Percentiles rank a stretch among this genome's conserved stretches.
Conservation (phyloP, 2,329 filamentous ascomycete species). For the Acrodontium crateriforme region DNA sequence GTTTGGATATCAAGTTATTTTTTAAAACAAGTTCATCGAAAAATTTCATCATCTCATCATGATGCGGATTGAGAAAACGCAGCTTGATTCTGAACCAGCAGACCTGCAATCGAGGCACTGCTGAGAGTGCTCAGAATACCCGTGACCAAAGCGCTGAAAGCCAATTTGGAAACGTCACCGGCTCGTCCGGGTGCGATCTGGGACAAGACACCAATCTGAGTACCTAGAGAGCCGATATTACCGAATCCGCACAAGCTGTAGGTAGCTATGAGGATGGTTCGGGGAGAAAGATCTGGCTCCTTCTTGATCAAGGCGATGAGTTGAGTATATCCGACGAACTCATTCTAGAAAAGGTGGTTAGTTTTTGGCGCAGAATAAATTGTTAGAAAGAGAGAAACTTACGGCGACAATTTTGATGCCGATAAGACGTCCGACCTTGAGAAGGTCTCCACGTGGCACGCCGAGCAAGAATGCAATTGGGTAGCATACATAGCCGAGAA, state of each 20-base stretch:
- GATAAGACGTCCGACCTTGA: slow-evolving; percentile 64
- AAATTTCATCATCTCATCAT: too few relatives aligned
- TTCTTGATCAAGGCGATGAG: too few relatives aligned
- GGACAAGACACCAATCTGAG: slow-evolving; percentile 75
- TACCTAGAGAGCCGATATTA: slow-evolving; percentile 77
- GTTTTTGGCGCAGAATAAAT: slow-evolving; percentile 2
- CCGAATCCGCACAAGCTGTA: slow-evolving; percentile 66
- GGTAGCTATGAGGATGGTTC: slow-evolving; percentile 68
- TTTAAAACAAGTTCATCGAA: too few relatives aligned
- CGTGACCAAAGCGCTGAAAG: slow-evolving; percentile 61
- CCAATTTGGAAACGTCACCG: slow-evolving; percentile 62
- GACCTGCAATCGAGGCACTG: slow-evolving; percentile 62
- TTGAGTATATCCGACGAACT: slow-evolving; percentile 57
- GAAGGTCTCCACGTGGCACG: slow-evolving; percentile 50
- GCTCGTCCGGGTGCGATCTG: slow-evolving; percentile 63
- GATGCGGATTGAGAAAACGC: too few relatives aligned
- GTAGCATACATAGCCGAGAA: slow-evolving; percentile 66
- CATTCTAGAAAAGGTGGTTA: slow-evolving; percentile 42
- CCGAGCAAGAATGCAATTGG: slow-evolving; percentile 71
- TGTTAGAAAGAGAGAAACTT: slow-evolving; percentile 19
- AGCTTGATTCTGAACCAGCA: slow-evolving; percentile 49
- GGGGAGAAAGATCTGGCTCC: slow-evolving; percentile 50
- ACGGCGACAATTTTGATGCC: slow-evolving; percentile 69
- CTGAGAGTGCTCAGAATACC: slow-evolving; percentile 69
- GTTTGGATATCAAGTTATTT: too few relatives aligned